A percentile compares a stretch with the other conserved stretches of the same genome.
phyloP scores from a whole-genome alignment of 2,329 filamentous ascomycete genomes.

The Chrysosporium queenslandicum region DNA sequence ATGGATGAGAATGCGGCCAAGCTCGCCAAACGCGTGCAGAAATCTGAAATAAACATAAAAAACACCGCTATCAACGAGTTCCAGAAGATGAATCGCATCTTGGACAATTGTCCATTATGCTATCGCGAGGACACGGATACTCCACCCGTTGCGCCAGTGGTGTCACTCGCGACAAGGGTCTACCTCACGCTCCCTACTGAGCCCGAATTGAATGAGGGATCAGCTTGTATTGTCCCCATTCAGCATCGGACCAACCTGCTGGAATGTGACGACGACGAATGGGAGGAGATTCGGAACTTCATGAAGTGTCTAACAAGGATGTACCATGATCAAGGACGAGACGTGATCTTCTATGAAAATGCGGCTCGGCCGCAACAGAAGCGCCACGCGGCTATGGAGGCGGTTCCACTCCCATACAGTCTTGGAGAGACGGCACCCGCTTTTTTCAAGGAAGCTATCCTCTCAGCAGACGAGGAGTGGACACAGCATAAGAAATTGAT shows the following conservation, averaged over 20 bases:
- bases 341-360: slow-evolving; percentile 97
- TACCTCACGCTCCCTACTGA: slow-evolving; percentile 84
- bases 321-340: slow-evolving; percentile 86
- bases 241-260: slow-evolving; percentile 80
- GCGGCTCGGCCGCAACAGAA: slow-evolving; percentile 70
- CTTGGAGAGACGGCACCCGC: slow-evolving; percentile 86
- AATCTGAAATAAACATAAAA: slow-evolving; percentile 76
- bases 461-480: slow-evolving; percentile 85
- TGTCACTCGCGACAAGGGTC: slow-evolving; percentile 75
- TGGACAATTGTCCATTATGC: slow-evolving; percentile 83
- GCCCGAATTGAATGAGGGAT: slow-evolving; percentile 73
- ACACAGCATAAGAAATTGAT: slow-evolving; percentile 90
- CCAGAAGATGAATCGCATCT: slow-evolving; percentile 74
- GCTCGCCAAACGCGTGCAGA: slow-evolving; percentile 76
- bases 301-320: slow-evolving; percentile 93
- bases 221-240: slow-evolving; percentile 79
- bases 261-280: slow-evolving; percentile 98
- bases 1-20: slow-evolving; percentile 94
- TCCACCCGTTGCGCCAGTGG: slow-evolving; percentile 70
- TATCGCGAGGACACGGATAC: slow-evolving; percentile 75
- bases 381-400: slow-evolving; percentile 75
- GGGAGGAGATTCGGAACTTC: slow-evolving; percentile 98
- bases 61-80: slow-evolving; percentile 81
- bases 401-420: slow-evolving; percentile 77
- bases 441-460: slow-evolving; percentile 90